Percentiles rank a stretch among this genome's conserved stretches.
These are phyloP conservation scores for Backusella luteola DNA, from an alignment of 192 early-diverging fungal genomes.

Conservation along the genomic window DNA sequence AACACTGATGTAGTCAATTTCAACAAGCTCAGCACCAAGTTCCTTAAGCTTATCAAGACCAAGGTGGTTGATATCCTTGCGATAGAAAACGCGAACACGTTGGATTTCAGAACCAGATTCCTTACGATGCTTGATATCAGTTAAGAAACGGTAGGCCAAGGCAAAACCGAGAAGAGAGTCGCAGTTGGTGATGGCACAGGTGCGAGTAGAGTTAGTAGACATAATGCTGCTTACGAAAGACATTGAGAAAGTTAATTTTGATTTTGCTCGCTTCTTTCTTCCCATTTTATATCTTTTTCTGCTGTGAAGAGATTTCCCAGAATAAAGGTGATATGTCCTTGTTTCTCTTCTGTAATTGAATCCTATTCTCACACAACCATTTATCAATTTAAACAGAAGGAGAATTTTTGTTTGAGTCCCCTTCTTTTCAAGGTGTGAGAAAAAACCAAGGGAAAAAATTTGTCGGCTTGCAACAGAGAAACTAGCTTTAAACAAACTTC, in stretches of 20 bases:
- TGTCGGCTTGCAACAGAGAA: neutral
- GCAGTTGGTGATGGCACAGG: conserved; percentile 28
- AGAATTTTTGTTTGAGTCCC: neutral
- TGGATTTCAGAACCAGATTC: neutral
- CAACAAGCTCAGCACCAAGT: conserved; percentile 20
- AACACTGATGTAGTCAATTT: conserved; percentile 15
- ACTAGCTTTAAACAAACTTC: neutral
- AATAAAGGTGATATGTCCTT: neutral
- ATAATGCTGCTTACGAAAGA: neutral
- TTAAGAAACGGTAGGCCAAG: conserved; percentile 19
- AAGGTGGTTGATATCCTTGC: neutral
- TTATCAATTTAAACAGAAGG: neutral
- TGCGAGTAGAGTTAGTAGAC: neutral
- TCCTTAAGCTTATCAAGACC: conserved; percentile 17
- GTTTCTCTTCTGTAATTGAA: neutral
- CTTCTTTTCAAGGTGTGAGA: neutral
- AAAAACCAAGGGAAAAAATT: neutral
- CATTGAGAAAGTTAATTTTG: neutral
- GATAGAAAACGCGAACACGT: conserved; percentile 22
- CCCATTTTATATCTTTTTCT: neutral
- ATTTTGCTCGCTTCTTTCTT: neutral
- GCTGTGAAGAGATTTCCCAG: neutral
- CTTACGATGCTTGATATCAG: neutral
- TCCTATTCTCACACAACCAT: neutral
- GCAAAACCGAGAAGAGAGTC: conserved; percentile 28